Evolutionary conservation across 2,329 filamentous ascomycete genomes (phyloP).

Genomic region (Neofusicoccum umdonicola): DNA sequence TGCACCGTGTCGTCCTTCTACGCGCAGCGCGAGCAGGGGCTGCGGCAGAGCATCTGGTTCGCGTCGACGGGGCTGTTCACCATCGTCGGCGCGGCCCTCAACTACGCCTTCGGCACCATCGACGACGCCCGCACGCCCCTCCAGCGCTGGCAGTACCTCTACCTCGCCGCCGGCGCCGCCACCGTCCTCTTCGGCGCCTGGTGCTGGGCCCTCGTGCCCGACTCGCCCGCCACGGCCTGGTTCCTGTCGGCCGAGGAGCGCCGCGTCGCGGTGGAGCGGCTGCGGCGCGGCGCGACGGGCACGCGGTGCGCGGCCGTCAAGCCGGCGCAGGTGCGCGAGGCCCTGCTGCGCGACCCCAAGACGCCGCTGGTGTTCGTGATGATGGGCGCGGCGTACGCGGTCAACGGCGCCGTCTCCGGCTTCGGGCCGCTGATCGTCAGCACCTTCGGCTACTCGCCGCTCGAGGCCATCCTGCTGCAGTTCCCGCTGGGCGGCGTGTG

Average conservation of each 20-base stretch:
- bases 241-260: slow-evolving; percentile 64
- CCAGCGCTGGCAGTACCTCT: slow-evolving; percentile 69
- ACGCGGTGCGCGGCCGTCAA: slow-evolving; percentile 63
- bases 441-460: slow-evolving; percentile 64
- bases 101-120: slow-evolving; percentile 35
- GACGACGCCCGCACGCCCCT: slow-evolving; percentile 27
- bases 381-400: slow-evolving; percentile 68
- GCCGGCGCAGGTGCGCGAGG: slow-evolving; percentile 57
- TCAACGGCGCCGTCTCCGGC: slow-evolving; percentile 69
- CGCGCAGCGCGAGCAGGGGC: slow-evolving; percentile 40
- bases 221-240: slow-evolving; percentile 66
- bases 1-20: slow-evolving; percentile 48
- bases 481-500: slow-evolving; percentile 72
- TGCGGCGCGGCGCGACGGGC: slow-evolving; percentile 62
- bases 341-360: slow-evolving; percentile 55
- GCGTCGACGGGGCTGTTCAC: slow-evolving; percentile 27
- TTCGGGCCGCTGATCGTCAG: slow-evolving; percentile 71
- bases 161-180: slow-evolving; percentile 61
- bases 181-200: slow-evolving; percentile 64
- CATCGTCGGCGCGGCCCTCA: slow-evolving; percentile 25
- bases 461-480: slow-evolving; percentile 69
- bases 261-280: slow-evolving; percentile 62
- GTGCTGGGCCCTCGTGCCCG: slow-evolving; percentile 62
- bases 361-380: slow-evolving; percentile 64
- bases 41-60: slow-evolving; percentile 29